phyloP scores from a whole-genome alignment of 2,329 filamentous ascomycete genomes.

The Colletotrichum sp. region DNA sequence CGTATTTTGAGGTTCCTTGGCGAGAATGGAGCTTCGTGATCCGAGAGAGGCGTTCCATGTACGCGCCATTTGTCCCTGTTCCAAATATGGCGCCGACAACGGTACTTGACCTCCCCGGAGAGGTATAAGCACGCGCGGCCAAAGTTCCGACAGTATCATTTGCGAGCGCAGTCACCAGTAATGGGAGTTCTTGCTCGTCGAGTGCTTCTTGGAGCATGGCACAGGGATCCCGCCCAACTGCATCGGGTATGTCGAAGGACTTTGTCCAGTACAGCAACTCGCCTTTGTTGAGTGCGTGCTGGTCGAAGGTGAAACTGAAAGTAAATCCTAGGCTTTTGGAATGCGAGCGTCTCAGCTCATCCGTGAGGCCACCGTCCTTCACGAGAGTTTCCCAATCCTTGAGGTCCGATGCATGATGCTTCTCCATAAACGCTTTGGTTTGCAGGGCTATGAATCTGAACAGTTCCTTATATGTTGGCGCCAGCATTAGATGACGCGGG shows the following conservation, averaged over 20 bases:
- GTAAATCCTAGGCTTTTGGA: constrained; percentile 30
- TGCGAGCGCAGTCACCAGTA: constrained; percentile 74
- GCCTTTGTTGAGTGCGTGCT: constrained; percentile 74
- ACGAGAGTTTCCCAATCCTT: neutral
- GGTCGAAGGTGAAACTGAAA: constrained; percentile 72
- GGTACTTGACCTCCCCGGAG: constrained; percentile 71
- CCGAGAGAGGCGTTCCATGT: constrained; percentile 73
- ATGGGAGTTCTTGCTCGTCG: constrained; percentile 69
- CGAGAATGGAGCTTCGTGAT: constrained; percentile 59
- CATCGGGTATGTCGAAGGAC: constrained; percentile 78
- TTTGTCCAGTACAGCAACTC: constrained; percentile 81
- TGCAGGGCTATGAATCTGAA: constrained; percentile 78
- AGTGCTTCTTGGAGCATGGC: constrained; percentile 73
- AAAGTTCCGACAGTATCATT: constrained; percentile 84
- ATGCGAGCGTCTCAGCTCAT: neutral
- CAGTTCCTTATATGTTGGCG: constrained; percentile 55
- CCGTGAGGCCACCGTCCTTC: neutral
- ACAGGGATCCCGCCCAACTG: constrained; percentile 77
- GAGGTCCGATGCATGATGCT: constrained; percentile 49
- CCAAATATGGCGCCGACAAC: constrained; percentile 81
- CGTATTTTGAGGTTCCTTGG: neutral
- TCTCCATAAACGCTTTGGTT: constrained; percentile 70
- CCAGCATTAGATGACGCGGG: constrained; percentile 24
- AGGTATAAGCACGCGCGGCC: constrained; percentile 79
- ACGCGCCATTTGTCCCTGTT: constrained; percentile 76